Conservation (phyloP, 163 green algal species). For the Chlamydomonas reinhardtii region DNA sequence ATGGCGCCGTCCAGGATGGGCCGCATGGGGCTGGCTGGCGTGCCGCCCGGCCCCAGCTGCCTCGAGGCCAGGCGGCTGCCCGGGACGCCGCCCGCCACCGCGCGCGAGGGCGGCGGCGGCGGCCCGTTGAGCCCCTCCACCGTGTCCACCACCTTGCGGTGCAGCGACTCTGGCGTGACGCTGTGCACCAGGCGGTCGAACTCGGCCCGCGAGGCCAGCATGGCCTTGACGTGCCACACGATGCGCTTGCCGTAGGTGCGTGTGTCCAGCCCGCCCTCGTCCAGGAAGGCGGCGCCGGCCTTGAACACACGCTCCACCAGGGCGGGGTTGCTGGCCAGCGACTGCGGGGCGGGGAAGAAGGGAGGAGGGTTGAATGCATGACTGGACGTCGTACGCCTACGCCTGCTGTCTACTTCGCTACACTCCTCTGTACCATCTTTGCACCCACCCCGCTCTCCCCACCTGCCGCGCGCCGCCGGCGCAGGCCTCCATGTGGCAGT, state of each 20-base stretch:
- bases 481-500: constrained; percentile 52
- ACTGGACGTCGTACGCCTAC: too few relatives aligned
- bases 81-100: background rate
- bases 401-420: too few relatives aligned
- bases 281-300: constrained; percentile 72
- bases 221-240: constrained; percentile 73
- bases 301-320: constrained; percentile 58
- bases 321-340: constrained; percentile 30
- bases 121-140: constrained; percentile 65
- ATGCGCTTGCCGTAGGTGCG: constrained; percentile 86
- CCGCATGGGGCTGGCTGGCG: constrained; percentile 10
- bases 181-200: constrained; percentile 62
- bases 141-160: constrained; percentile 70
- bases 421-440: too few relatives aligned
- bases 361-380: too few relatives aligned
- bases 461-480: constrained; percentile 2
- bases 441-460: background rate
- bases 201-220: constrained; percentile 44
- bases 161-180: constrained; percentile 54
- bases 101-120: constrained; percentile 61
- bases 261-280: constrained; percentile 80
- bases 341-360: too few relatives aligned
- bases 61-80: constrained; percentile 31
- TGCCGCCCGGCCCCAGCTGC: background rate
- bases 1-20: constrained; percentile 5